These are phyloP conservation scores for Daldinia eschscholtzii DNA, from an alignment of 2,329 filamentous ascomycete genomes.

Conservation along the genomic window DNA sequence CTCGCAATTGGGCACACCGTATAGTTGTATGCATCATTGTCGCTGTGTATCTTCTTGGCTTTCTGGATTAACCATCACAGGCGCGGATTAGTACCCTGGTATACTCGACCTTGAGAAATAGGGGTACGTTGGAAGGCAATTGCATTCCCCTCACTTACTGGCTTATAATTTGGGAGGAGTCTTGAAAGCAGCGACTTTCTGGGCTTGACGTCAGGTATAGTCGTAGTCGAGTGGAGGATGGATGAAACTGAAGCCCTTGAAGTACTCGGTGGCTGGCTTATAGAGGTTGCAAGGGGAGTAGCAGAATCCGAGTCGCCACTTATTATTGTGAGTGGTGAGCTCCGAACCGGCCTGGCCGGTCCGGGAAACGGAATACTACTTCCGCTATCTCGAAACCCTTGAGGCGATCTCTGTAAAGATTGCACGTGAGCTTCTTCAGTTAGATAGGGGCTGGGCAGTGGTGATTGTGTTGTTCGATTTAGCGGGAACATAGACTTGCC, in stretches of 20 bases:
- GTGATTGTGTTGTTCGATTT: constrained; percentile 45
- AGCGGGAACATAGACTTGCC: constrained; percentile 34
- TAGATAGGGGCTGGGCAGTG: constrained; percentile 58
- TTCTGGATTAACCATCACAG: constrained; percentile 16
- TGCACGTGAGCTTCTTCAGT: constrained; percentile 63
- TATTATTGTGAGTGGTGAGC: constrained; percentile 25
- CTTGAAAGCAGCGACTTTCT: constrained; percentile 40
- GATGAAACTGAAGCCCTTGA: constrained; percentile 8
- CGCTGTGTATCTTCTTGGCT: constrained; percentile 26
- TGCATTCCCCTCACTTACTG: constrained; percentile 25
- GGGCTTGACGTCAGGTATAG: constrained; percentile 18
- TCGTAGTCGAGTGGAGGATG: neutral
- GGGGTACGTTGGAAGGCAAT: neutral
- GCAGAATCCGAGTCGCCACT: constrained; percentile 20
- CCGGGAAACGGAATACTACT: constrained; percentile 20
- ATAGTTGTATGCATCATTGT: constrained; percentile 28
- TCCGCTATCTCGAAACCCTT: constrained; percentile 21
- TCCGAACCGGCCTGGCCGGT: neutral
- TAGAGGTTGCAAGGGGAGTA: constrained; percentile 13
- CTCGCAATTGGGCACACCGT: constrained; percentile 20
- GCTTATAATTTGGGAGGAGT: constrained; percentile 29
- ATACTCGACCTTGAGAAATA: neutral
- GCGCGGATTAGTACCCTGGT: neutral
- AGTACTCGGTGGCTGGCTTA: constrained; percentile 8
- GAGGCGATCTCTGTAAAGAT: constrained; percentile 57